These are phyloP conservation scores for Mollisiaceae sp. DNA, from an alignment of 2,329 filamentous ascomycete genomes.

Conservation along the genomic window DNA sequence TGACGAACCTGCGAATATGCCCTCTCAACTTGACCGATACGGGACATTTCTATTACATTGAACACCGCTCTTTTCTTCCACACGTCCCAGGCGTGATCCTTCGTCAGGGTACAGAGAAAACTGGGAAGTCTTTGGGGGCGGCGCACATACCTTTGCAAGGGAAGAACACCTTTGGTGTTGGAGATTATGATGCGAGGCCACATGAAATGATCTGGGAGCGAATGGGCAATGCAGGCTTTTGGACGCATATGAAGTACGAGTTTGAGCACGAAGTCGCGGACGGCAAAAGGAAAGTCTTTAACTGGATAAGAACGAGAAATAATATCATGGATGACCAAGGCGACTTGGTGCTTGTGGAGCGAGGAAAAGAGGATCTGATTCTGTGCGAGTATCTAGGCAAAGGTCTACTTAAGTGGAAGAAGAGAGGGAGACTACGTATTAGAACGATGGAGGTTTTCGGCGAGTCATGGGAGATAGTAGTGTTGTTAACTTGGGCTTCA, in stretches of 20 bases:
- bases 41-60: slow-evolving; percentile 34
- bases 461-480: slow-evolving; percentile 31
- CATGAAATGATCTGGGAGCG: slow-evolving; percentile 31
- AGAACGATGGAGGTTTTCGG: slow-evolving; percentile 27
- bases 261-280: slow-evolving; percentile 26
- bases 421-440: slow-evolving; percentile 32
- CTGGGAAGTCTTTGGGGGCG: slow-evolving; percentile 29
- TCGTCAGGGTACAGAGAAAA: slow-evolving; percentile 30
- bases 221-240: slow-evolving; percentile 32
- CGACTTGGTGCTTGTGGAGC: slow-evolving; percentile 35
- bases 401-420: slow-evolving; percentile 37
- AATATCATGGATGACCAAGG: slow-evolving; percentile 36
- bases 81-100: slow-evolving; percentile 33
- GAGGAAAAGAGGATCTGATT: slow-evolving; percentile 31
- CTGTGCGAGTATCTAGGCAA: slow-evolving; percentile 35
- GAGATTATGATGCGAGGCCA: slow-evolving; percentile 26
- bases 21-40: slow-evolving; percentile 29
- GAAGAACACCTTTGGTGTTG: slow-evolving; percentile 32
- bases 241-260: slow-evolving; percentile 37
- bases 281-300: slow-evolving; percentile 27
- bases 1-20: slow-evolving; percentile 36
- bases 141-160: slow-evolving; percentile 32
- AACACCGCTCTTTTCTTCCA: slow-evolving; percentile 33
- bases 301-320: slow-evolving; percentile 37
- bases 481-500: slow-evolving; percentile 35